These are phyloP conservation scores for Prototheca cutis DNA, from an alignment of 163 green algal species.

Conservation along the genomic window DNA sequence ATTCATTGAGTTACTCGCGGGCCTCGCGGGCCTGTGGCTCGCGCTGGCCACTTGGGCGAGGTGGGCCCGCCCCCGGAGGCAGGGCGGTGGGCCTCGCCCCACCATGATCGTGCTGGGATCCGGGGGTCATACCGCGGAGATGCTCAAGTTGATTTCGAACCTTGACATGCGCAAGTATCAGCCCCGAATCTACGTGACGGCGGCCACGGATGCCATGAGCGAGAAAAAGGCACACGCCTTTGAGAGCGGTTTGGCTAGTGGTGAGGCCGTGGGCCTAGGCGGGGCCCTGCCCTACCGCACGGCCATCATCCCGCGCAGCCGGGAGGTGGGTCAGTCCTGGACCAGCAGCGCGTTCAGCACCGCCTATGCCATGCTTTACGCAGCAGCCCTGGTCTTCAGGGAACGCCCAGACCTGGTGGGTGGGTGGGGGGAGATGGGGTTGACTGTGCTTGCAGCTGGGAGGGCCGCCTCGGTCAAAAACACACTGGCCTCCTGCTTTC, in stretches of 20 bases:
- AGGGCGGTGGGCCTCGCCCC: too few relatives aligned
- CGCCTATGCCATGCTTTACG: conserved; percentile 39
- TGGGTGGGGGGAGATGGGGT: background rate
- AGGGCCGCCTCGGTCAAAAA: too few relatives aligned
- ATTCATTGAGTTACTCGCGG: too few relatives aligned
- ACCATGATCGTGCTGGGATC: conserved; percentile 30
- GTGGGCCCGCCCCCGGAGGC: too few relatives aligned
- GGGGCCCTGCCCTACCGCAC: background rate
- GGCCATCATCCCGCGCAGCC: conserved; percentile 56
- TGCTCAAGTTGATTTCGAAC: conserved; percentile 59
- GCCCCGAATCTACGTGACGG: conserved; percentile 72
- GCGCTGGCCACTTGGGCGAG: too few relatives aligned
- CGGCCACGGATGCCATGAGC: conserved; percentile 71
- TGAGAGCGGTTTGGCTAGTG: conserved; percentile 28
- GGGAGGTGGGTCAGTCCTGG: conserved; percentile 84
- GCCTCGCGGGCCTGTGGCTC: too few relatives aligned
- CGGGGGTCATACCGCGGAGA: conserved; percentile 85
- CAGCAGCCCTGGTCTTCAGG: conserved; percentile 35
- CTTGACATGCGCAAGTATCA: conserved; percentile 50
- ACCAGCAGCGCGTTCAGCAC: conserved; percentile 61
- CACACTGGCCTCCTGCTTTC: too few relatives aligned
- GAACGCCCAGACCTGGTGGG: conserved; percentile 55
- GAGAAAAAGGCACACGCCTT: conserved; percentile 43
- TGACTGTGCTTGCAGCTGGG: background rate
- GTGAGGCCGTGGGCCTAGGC: background rate